Conservation (phyloP, 108 stramenopile species). For the Cylindrotheca fusiformis region DNA sequence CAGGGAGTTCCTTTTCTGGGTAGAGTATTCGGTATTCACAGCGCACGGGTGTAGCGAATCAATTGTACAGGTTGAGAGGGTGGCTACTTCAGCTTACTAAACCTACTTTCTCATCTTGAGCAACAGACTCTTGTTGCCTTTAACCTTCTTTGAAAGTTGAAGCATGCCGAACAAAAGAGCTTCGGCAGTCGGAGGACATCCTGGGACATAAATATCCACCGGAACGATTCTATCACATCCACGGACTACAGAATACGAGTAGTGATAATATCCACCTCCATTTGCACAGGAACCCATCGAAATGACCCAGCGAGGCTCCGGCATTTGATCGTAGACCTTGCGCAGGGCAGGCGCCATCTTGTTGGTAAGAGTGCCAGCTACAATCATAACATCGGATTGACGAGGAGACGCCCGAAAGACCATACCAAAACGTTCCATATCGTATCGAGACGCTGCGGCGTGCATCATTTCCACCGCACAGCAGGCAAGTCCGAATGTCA, state of each 20-base stretch:
- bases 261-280: slow-evolving; percentile 99
- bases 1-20: no score
- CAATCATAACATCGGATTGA: slow-evolving; percentile 99
- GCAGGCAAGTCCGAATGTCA: slow-evolving; percentile 99
- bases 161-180: slow-evolving; percentile 96
- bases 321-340: slow-evolving; percentile 99
- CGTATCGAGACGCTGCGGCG: slow-evolving; percentile 97
- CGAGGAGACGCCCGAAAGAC: slow-evolving; percentile 93
- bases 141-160: slow-evolving; percentile 99
- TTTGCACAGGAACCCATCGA: slow-evolving; percentile 99
- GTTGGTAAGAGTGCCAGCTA: slow-evolving; percentile 99
- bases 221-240: slow-evolving; percentile 99
- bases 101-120: slow-evolving; percentile 92
- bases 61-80: no score
- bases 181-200: slow-evolving; percentile 99
- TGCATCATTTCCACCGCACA: slow-evolving; percentile 99
- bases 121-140: slow-evolving; percentile 92
- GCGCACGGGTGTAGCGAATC: no score
- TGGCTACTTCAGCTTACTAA: no score
- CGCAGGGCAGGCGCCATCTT: slow-evolving; percentile 99
- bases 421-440: slow-evolving; percentile 99
- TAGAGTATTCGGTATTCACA: no score
- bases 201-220: slow-evolving; percentile 99
- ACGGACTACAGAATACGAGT: slow-evolving; percentile 97
- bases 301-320: slow-evolving; percentile 99